phyloP scores from a whole-genome alignment of 768 basidiomycete genomes.

The Crucibulum laeve region DNA sequence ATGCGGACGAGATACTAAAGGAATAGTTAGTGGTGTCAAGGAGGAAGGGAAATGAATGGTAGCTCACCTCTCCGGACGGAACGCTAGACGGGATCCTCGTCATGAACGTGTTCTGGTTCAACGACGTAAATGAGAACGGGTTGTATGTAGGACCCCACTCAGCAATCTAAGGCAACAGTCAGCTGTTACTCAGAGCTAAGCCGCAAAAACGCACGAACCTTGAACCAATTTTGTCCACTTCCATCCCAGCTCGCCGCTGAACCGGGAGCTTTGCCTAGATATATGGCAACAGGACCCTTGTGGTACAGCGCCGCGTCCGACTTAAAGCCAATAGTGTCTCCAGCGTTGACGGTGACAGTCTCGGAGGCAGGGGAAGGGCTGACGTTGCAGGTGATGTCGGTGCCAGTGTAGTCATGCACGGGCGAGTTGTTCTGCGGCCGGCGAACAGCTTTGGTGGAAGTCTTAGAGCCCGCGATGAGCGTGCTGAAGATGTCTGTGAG shows the following conservation, averaged over 20 bases:
- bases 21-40: not conserved
- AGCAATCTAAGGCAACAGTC: slow-evolving; percentile 12
- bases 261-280: slow-evolving; percentile 33
- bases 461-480: slow-evolving; percentile 9
- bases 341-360: slow-evolving; percentile 23
- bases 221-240: slow-evolving; percentile 36
- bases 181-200: slow-evolving; percentile 1
- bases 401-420: slow-evolving; percentile 14
- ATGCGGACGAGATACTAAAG: slow-evolving; percentile 27
- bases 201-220: slow-evolving; percentile 27
- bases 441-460: slow-evolving; percentile 18
- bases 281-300: slow-evolving; percentile 27
- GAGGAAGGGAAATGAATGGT: not conserved
- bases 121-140: slow-evolving; percentile 18
- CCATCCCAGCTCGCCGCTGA: slow-evolving; percentile 31
- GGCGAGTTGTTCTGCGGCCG: slow-evolving; percentile 19
- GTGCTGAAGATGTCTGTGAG: slow-evolving; percentile 19
- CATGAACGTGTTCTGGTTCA: slow-evolving; percentile 16
- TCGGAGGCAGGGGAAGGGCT: slow-evolving; percentile 18
- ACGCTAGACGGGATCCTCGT: slow-evolving; percentile 25
- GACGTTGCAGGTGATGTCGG: slow-evolving; percentile 23
- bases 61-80: slow-evolving; percentile 25
- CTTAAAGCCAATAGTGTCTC: slow-evolving; percentile 23
- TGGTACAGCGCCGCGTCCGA: slow-evolving; percentile 26
- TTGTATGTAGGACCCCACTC: slow-evolving; percentile 22